These are phyloP conservation scores for Fusarium pseudoanthophilum DNA, from an alignment of 2,329 filamentous ascomycete species.

Conservation along the genomic window DNA sequence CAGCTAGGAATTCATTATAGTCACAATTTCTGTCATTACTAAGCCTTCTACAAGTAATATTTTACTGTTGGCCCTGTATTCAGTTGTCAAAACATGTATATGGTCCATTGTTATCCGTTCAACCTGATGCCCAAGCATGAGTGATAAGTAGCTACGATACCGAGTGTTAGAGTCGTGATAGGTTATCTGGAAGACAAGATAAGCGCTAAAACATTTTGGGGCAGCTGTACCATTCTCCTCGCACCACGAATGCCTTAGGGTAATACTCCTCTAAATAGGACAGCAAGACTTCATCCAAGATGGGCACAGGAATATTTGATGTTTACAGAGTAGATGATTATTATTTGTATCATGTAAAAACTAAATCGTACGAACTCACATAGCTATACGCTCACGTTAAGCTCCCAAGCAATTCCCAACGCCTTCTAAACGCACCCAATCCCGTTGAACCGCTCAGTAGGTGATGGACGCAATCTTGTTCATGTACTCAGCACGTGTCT, in stretches of 20 bases:
- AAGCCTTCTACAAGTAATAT: rapidly evolving
- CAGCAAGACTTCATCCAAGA: not conserved
- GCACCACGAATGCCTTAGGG: not conserved
- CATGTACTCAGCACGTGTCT: conserved; percentile 41
- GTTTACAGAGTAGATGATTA: too few species aligned
- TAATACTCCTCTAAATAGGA: too few species aligned
- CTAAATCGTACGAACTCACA: rapidly evolving
- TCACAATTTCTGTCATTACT: rapidly evolving
- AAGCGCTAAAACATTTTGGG: not conserved
- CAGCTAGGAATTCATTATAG: rapidly evolving
- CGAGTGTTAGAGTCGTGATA: not conserved
- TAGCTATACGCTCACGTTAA: not conserved
- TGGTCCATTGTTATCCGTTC: rapidly evolving
- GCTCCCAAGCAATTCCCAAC: not conserved
- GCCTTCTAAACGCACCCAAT: not conserved
- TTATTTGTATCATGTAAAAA: too few species aligned
- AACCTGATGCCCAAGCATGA: too few species aligned
- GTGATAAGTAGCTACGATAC: not conserved
- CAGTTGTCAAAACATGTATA: rapidly evolving
- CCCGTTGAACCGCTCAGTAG: conserved; percentile 36
- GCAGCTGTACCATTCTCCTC: not conserved
- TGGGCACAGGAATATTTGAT: not conserved
- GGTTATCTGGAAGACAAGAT: not conserved
- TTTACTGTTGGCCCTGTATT: rapidly evolving
- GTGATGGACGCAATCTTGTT: conserved; percentile 53